Conservation (phyloP, 2,329 filamentous ascomycete genomes). For the Penicillium capsulatum region DNA sequence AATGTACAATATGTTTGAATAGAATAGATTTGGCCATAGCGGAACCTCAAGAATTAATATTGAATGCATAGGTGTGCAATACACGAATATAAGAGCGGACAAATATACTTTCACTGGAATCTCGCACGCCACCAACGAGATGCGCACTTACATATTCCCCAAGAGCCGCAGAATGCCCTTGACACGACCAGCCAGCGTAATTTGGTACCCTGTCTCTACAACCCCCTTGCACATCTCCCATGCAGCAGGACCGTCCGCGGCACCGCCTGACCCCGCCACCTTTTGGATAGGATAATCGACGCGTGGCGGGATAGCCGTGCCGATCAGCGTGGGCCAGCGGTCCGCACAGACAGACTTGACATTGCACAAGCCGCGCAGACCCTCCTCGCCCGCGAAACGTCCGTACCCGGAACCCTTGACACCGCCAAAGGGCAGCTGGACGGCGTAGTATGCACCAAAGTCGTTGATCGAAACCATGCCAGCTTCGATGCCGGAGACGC, state of each 20-base stretch:
- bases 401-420: constrained; percentile 88
- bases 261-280: constrained; percentile 41
- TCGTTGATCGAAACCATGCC: constrained; percentile 97
- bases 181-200: constrained; percentile 40
- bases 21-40: no score
- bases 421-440: constrained; percentile 90
- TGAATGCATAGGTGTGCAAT: no score
- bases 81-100: no score
- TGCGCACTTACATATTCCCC: constrained; percentile 36
- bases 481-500: constrained; percentile 66
- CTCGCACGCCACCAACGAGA: no score
- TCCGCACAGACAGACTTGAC: constrained; percentile 82
- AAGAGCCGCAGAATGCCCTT: constrained; percentile 38
- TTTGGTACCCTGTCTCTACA: constrained; percentile 46
- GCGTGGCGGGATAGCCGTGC: constrained; percentile 74
- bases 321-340: constrained; percentile 52
- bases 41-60: no score
- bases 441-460: constrained; percentile 88
- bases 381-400: constrained; percentile 86
- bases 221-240: constrained; percentile 53
- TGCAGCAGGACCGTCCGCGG: constrained; percentile 55
- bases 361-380: constrained; percentile 79
- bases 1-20: no score
- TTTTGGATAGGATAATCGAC: constrained; percentile 76
- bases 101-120: no score